phyloP scores from a whole-genome alignment of 306 rosid genomes.

The Castanea sativa region DNA sequence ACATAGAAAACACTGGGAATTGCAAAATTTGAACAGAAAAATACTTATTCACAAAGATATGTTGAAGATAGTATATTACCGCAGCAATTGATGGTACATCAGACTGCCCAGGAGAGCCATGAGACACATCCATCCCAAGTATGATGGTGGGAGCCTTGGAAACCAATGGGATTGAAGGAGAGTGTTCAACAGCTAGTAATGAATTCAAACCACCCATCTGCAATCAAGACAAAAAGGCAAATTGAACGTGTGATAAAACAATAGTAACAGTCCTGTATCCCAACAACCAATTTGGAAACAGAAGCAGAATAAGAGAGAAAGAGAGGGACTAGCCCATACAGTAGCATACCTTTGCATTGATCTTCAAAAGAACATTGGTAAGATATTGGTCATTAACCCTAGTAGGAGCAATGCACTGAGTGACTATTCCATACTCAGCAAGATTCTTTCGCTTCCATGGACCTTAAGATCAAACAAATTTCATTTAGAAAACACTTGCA shows the following conservation, averaged over 20 bases:
- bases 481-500: neutral
- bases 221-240: slow-evolving; percentile 6
- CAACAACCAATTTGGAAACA: neutral
- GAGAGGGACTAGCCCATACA: neutral
- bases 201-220: slow-evolving; percentile 97
- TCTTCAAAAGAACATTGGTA: slow-evolving; percentile 79
- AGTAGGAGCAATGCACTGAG: slow-evolving; percentile 82
- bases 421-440: slow-evolving; percentile 68
- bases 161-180: slow-evolving; percentile 70
- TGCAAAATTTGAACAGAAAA: neutral
- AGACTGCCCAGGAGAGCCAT: slow-evolving; percentile 90
- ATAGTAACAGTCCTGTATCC: neutral
- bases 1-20: neutral
- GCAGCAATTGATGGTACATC: slow-evolving; percentile 95
- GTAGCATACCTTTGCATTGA: slow-evolving; percentile 76
- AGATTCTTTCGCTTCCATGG: slow-evolving; percentile 90
- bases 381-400: slow-evolving; percentile 85
- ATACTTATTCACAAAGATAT: too few species aligned
- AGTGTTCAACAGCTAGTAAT: slow-evolving; percentile 53
- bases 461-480: slow-evolving; percentile 38
- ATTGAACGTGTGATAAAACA: neutral
- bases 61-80: slow-evolving; percentile 32
- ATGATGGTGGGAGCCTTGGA: slow-evolving; percentile 78
- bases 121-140: slow-evolving; percentile 95
- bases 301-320: neutral